These are phyloP conservation scores for Peziza echinospora DNA, from an alignment of 495 filamentous ascomycete species.

Conservation along the genomic window DNA sequence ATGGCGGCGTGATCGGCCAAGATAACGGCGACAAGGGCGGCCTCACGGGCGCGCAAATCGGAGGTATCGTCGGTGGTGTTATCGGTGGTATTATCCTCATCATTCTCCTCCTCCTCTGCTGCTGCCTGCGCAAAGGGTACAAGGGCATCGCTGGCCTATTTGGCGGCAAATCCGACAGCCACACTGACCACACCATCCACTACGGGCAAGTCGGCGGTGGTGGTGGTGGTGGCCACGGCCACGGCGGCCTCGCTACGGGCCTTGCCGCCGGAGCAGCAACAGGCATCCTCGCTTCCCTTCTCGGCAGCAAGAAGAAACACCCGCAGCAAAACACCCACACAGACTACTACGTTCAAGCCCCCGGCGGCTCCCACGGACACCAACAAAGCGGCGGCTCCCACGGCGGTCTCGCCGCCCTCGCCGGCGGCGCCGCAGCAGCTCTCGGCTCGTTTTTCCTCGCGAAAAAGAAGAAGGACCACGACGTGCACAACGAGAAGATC, in stretches of 20 bases:
- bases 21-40: slow-evolving; percentile 3
- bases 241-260: not conserved
- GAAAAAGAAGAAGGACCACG: not conserved
- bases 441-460: not conserved
- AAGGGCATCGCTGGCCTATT: slow-evolving; percentile 10
- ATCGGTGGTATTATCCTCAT: slow-evolving; percentile 18
- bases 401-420: not conserved
- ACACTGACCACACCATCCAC: not conserved
- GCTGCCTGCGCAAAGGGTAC: slow-evolving; percentile 15
- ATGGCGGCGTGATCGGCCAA: slow-evolving; percentile 9
- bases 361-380: not conserved
- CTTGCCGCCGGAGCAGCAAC: not conserved
- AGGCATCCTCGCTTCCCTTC: not conserved
- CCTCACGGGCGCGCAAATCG: slow-evolving; percentile 17
- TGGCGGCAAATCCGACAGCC: not conserved
- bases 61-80: slow-evolving; percentile 19
- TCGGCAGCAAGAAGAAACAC: not conserved
- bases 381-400: not conserved
- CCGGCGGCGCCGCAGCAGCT: not conserved
- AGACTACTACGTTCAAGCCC: not conserved
- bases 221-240: not conserved
- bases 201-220: not conserved
- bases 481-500: not conserved
- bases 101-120: slow-evolving; percentile 15
- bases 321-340: not conserved